A percentile compares a stretch with the other conserved stretches of the same genome.
Evolutionary conservation across 371 early-diverging fungal genomes (phyloP).

Genomic region (Mortierella sp.): DNA sequence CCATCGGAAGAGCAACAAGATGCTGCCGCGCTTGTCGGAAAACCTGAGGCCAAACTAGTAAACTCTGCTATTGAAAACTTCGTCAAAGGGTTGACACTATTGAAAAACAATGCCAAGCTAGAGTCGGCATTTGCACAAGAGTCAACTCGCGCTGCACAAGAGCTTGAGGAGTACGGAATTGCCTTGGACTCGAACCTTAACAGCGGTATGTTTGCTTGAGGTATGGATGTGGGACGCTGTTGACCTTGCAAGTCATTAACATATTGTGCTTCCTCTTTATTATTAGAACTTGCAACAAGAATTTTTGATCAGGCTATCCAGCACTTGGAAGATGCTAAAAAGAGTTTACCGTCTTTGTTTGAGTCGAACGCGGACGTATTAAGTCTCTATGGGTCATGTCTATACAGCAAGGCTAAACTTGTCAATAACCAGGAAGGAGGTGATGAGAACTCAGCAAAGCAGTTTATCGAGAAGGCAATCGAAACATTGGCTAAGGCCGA

Average conservation of each 20-base stretch:
- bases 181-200: slow-evolving; percentile 30
- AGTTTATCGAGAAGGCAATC: slow-evolving; percentile 35
- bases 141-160: slow-evolving; percentile 49
- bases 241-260: background rate
- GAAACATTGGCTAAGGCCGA: slow-evolving; percentile 45
- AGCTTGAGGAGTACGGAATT: slow-evolving; percentile 51
- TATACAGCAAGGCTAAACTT: slow-evolving; percentile 41
- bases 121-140: slow-evolving; percentile 34
- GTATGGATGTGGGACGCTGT: background rate
- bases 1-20: slow-evolving; percentile 31
- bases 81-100: slow-evolving; percentile 21
- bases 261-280: background rate
- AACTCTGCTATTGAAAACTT: slow-evolving; percentile 26
- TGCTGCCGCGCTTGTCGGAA: slow-evolving; percentile 35
- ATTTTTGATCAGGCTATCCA: slow-evolving; percentile 34
- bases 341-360: slow-evolving; percentile 19
- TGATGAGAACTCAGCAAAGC: slow-evolving; percentile 23
- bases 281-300: slow-evolving; percentile 25
- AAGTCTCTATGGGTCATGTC: slow-evolving; percentile 40
- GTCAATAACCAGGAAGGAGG: slow-evolving; percentile 21
- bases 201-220: slow-evolving; percentile 15
- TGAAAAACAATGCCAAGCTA: slow-evolving; percentile 15
- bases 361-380: slow-evolving; percentile 38
- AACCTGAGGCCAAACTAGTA: slow-evolving; percentile 18
- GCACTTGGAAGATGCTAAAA: slow-evolving; percentile 35